Evolutionary conservation across 2,329 filamentous ascomycete species (phyloP).

Genomic region (Rutstroemia sydowiana): DNA sequence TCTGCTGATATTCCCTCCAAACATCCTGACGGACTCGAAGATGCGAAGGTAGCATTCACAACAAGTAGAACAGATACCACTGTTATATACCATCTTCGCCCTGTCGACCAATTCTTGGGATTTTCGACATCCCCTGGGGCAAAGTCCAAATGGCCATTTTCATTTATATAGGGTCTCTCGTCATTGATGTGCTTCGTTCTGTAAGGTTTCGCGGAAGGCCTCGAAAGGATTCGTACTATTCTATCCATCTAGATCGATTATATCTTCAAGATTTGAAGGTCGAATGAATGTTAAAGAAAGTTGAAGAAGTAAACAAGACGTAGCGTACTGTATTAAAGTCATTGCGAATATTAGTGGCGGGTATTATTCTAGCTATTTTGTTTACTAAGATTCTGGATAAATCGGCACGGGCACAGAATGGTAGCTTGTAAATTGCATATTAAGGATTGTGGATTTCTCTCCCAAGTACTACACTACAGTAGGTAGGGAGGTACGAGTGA

Average conservation of each 20-base stretch:
- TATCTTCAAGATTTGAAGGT: too few species aligned
- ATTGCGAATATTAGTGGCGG: too few species aligned
- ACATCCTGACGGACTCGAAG: constrained; percentile 36
- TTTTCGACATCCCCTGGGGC: constrained; percentile 38
- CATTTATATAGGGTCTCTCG: constrained; percentile 15
- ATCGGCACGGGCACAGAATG: too few species aligned
- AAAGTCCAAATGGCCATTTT: constrained; percentile 32
- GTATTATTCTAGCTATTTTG: too few species aligned
- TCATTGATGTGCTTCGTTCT: constrained; percentile 17
- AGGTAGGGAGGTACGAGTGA: too few species aligned
- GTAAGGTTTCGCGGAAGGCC: constrained; percentile 25
- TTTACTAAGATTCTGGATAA: too few species aligned
- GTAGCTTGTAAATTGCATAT: too few species aligned
- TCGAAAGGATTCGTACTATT: constrained; percentile 22
- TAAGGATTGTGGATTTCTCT: too few species aligned
- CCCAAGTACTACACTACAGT: too few species aligned
- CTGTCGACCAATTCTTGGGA: constrained; percentile 32
- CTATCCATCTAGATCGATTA: constrained; percentile 20
- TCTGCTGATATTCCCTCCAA: constrained; percentile 30
- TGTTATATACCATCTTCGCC: constrained; percentile 36
- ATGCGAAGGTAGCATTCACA: constrained; percentile 36
- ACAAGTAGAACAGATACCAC: constrained; percentile 33
- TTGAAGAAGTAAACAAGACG: too few species aligned
- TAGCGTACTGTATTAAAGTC: too few species aligned
- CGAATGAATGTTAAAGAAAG: too few species aligned